Base-by-base conservation (phyloP, 352 stramenopile genomes). In the Globisporangium irregulare region DNA sequence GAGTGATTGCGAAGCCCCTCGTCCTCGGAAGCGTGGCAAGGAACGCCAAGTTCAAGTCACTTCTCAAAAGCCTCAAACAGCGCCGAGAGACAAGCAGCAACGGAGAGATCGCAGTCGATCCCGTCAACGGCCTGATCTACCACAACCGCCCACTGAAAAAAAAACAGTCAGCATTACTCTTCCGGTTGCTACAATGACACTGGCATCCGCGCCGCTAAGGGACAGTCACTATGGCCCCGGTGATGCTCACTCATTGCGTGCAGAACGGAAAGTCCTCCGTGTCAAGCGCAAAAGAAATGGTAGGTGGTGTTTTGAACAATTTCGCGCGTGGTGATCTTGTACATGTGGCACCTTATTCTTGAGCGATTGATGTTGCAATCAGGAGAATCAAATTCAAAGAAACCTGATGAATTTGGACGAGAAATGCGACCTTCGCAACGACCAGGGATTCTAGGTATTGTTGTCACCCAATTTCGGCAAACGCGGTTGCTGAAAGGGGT, bases 41-140 rank as follows among this genome's bases (percentile, higher is more conserved):
- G 54, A 72, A 2, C 67, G 67, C 1, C 55, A 68, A 32, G 67
- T 72, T 10, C 67, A 64, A 46, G 59, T 72, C 5, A 72, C 50
- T 20, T 67, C 60, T 14, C 51, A 66, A 14, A 63, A 58, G 22
- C 10, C 12, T 7, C 54, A 27, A 22, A 8, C 4, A 24, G 41
- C 4, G 15, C 38, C 62, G 9, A 43, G 29, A 53, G 59, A 67
- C 41, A 54, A 46, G 27, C 61, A 46, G 27, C 61, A 63, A 29
- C 58, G 66, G 22, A 61, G 66, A 53, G 66, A 71, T 20, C 27
- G 38, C 32, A 64, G 57, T 64, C 67, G 34, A 10, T 67, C 60
- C 8, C 54, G 67, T 4, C 41, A 48, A 29, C 56, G 64, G n/a
- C n/a, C 38, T 56, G 64, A 57, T 51, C 22, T 18, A 4, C 61